Percentiles rank a stretch among this genome's conserved stretches.
Conservation (phyloP, 2,329 filamentous ascomycete genomes). For the Dactylellina leptospora region DNA sequence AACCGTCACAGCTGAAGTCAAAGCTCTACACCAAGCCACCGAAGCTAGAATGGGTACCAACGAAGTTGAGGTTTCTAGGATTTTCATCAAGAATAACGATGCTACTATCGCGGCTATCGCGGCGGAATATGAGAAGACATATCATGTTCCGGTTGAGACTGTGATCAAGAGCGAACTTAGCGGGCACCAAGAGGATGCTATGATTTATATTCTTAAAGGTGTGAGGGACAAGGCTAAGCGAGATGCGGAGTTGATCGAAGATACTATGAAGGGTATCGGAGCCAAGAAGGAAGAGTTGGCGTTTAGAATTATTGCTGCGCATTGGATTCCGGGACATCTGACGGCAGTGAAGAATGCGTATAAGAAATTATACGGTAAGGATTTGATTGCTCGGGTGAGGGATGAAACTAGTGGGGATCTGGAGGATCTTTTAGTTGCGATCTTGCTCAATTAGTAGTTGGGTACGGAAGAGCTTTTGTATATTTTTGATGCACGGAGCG, state of each 20-base stretch:
- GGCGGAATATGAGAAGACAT: conserved; percentile 77
- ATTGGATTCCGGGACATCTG: conserved; percentile 82
- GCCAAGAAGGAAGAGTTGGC: conserved; percentile 86
- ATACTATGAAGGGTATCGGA: conserved; percentile 83
- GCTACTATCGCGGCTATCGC: conserved; percentile 84
- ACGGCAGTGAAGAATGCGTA: conserved; percentile 82
- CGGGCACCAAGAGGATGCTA: conserved; percentile 87
- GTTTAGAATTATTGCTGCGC: conserved; percentile 75
- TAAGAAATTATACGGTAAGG: conserved; percentile 73
- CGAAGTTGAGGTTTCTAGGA: conserved; percentile 78
- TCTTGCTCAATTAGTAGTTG: conserved; percentile 57
- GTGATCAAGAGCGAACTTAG: conserved; percentile 84
- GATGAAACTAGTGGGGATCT: conserved; percentile 89
- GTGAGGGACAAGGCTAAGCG: conserved; percentile 69
- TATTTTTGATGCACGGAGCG: not conserved
- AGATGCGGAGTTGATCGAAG: conserved; percentile 83
- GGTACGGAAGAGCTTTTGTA: not conserved
- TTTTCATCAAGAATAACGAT: conserved; percentile 79
- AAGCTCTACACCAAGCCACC: conserved; percentile 78
- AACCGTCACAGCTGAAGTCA: conserved; percentile 77
- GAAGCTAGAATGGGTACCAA: conserved; percentile 71
- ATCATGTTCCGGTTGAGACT: conserved; percentile 73
- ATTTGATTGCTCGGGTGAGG: conserved; percentile 74
- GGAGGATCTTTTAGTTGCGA: conserved; percentile 76
- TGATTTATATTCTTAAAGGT: conserved; percentile 77